These are phyloP conservation scores for Leucosporidium yakuticum DNA, from an alignment of 768 basidiomycete species.

Conservation along the genomic window DNA sequence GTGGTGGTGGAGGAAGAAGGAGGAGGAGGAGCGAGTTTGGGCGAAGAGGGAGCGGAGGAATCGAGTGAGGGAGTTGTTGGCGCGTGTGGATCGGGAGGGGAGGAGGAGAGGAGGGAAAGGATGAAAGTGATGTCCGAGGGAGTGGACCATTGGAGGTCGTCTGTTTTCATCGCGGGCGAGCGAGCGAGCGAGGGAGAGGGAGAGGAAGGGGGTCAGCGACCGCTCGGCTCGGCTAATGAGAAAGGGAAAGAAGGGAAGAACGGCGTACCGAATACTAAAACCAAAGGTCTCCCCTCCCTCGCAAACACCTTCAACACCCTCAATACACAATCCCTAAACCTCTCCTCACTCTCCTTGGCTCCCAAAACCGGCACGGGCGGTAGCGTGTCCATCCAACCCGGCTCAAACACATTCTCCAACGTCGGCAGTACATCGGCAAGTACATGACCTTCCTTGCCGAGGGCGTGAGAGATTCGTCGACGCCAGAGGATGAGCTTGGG, in stretches of 20 bases:
- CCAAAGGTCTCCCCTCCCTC: constrained; percentile 22
- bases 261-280: constrained; percentile 22
- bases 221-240: no score
- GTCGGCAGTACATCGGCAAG: constrained; percentile 29
- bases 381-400: constrained; percentile 19
- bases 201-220: no score
- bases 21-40: neutral
- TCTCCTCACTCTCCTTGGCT: constrained; percentile 22
- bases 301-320: constrained; percentile 24
- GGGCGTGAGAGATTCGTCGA: constrained; percentile 16
- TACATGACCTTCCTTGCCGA: constrained; percentile 25
- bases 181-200: no score
- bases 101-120: constrained; percentile 13
- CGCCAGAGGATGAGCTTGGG: constrained; percentile 23
- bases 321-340: constrained; percentile 20
- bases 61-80: neutral
- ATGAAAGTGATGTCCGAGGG: constrained; percentile 28
- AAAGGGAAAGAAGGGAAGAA: no score
- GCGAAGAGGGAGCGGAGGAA: neutral
- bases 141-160: constrained; percentile 33
- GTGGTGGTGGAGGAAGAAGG: neutral
- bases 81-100: neutral
- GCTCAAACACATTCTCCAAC: constrained; percentile 29
- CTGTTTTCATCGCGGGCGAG: constrained; percentile 6
- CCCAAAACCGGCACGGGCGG: constrained; percentile 9